Evolutionary conservation across 257 asterid species (phyloP), one percentile per base, ranked within the genome.

Genomic region (Scutellaria baicalensis): DNA sequence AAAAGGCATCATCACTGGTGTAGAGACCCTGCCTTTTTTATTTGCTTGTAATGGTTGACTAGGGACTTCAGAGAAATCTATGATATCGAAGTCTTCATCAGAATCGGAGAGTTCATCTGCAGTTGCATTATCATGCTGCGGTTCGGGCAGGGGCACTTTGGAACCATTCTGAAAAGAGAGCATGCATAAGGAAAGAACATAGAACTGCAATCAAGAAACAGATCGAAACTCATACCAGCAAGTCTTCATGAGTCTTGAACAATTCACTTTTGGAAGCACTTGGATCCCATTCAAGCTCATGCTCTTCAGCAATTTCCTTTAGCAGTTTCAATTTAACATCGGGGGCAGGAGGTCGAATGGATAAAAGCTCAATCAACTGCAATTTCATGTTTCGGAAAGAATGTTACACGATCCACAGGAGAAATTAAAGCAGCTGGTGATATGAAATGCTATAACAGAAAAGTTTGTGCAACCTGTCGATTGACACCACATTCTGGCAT

Each of bases 401-500:
- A 52, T 63, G 73, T 57, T 14, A 58, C 36, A 18, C 42, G 48
- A 55, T 74, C 59, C 83, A 35, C 11, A 65, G 1, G 79, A 58
- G 13, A 69, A 49, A 4, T 6, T 51, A 43, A 35, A 50, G 66
- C 64, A 18, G 6, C 59, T 16, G 7, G 45, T 35, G 48, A 36
- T 45, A 61, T 18, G 35, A 65, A 36, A 62, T 5, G 23, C 27
- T 10, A 56, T 12, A 51, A 49, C 40, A 66, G 52, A 31, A 27
- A 6, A 67, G 10, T 20, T n/a, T 21, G 8, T 47, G 43, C 42
- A 66, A 94, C 99, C 99, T 94, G 96, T 7, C 97, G 91, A 75
- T 89, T 94, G 80, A 94, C 98, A 48, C 99, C 98, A 74, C 92
- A 91, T 58, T 88, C 99, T 0, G 99, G 97, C 91, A 75, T 76